A percentile compares a stretch with the other conserved stretches of the same genome.
Conservation (phyloP, 257 asterid species). For the Solanum pimpinellifolium region DNA sequence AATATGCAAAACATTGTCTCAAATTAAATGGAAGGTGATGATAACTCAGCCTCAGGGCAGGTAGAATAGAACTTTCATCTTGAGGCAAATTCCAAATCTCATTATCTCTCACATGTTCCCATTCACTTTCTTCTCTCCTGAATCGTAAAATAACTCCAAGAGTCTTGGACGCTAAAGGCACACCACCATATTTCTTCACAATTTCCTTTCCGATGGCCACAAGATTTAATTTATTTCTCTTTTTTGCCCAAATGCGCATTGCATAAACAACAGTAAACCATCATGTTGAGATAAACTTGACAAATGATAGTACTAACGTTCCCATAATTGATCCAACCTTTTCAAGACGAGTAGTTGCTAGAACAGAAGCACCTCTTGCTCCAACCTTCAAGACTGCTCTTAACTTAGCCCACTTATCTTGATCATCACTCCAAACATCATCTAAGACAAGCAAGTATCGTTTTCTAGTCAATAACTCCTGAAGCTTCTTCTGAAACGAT, state of each 20-base stretch:
- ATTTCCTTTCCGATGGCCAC: neutral
- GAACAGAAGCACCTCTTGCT: constrained; percentile 5
- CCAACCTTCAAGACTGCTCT: constrained; percentile 1
- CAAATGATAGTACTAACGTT: neutral
- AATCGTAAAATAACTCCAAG: neutral
- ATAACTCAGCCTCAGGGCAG: neutral
- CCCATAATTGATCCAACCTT: neutral
- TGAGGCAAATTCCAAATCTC: neutral
- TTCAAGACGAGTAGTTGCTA: constrained; percentile 14
- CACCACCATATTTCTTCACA: neutral
- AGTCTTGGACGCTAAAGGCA: neutral
- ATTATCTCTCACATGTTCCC: neutral
- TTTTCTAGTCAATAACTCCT: neutral
- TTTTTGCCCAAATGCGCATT: neutral
- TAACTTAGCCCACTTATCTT: neutral
- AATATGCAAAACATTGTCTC: neutral
- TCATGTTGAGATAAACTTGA: neutral
- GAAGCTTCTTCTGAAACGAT: neutral
- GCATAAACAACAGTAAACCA: neutral
- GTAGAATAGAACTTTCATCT: neutral
- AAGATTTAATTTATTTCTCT: neutral
- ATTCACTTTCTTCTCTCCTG: neutral
- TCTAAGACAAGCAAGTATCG: neutral
- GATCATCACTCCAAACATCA: neutral
- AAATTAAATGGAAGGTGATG: neutral